Evolutionary conservation across 345 rosid species (phyloP).

Genomic region (Anastatica hierochuntica): DNA sequence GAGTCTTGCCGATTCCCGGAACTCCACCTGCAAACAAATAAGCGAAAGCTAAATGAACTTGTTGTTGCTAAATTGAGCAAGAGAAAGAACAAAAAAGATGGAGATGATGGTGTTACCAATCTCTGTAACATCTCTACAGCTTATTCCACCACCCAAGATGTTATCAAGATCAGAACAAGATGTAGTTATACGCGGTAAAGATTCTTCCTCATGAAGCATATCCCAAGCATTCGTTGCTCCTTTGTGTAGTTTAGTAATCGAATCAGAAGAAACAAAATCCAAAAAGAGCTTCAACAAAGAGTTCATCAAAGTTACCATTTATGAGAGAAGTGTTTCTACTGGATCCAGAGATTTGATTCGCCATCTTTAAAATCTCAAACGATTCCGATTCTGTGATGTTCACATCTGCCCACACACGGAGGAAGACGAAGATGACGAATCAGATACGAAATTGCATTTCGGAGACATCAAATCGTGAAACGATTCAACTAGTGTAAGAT

Average conservation of each 20-base stretch:
- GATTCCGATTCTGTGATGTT: slow-evolving; percentile 54
- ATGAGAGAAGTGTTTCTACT: slow-evolving; percentile 30
- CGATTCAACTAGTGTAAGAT: background rate
- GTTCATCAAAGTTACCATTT: slow-evolving; percentile 36
- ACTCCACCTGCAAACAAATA: slow-evolving; percentile 48
- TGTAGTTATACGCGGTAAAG: slow-evolving; percentile 57
- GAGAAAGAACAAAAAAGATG: background rate
- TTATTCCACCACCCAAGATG: slow-evolving; percentile 83
- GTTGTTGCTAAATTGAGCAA: background rate
- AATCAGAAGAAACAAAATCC: background rate
- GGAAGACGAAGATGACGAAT: background rate
- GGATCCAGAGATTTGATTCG: slow-evolving; percentile 16
- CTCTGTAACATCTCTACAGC: slow-evolving; percentile 89
- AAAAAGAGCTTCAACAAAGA: background rate
- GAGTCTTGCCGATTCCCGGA: slow-evolving; percentile 96
- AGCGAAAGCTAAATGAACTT: background rate
- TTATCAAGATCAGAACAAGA: slow-evolving; percentile 72
- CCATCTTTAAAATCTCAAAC: slow-evolving; percentile 40
- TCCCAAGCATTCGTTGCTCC: slow-evolving; percentile 94
- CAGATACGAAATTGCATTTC: background rate
- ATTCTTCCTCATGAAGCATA: slow-evolving; percentile 65
- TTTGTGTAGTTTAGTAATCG: slow-evolving; percentile 17
- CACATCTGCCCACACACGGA: slow-evolving; percentile 30
- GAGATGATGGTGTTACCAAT: slow-evolving; percentile 41
- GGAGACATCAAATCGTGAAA: too few relatives aligned